Evolutionary conservation across 257 asterid genomes (phyloP).

Genomic region (Fraxinus cuspidata): DNA sequence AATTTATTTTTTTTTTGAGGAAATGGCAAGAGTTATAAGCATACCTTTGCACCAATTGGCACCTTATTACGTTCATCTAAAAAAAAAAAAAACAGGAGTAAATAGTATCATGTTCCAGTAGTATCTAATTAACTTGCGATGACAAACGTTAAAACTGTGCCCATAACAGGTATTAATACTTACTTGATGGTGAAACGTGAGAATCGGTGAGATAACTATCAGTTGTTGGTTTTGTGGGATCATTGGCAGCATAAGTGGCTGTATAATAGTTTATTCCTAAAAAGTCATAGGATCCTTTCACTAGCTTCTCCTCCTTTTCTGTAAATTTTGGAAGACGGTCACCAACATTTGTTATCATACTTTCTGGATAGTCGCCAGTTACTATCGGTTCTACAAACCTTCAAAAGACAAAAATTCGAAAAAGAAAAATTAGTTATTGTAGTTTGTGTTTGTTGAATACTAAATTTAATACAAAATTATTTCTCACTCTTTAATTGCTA

Average conservation of each 20-base stretch:
- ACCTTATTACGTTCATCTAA: background rate
- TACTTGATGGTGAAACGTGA: background rate
- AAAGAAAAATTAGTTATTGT: background rate
- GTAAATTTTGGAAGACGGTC: conserved; percentile 4
- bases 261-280: conserved; percentile 43
- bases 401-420: background rate
- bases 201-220: background rate
- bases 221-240: background rate
- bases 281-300: conserved; percentile 36
- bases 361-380: conserved; percentile 30
- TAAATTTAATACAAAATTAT: too few species aligned
- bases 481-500: too few species aligned
- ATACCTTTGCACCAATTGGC: background rate
- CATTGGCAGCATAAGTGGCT: conserved; percentile 14
- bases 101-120: background rate
- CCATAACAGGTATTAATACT: background rate
- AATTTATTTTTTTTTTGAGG: too few species aligned
- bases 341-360: conserved; percentile 5
- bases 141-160: background rate
- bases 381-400: conserved; percentile 42
- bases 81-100: background rate
- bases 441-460: too few species aligned
- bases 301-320: conserved; percentile 6
- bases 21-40: background rate
- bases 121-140: background rate